phyloP scores from a whole-genome alignment of 345 rosid genomes.

The Physaria fendleri region DNA sequence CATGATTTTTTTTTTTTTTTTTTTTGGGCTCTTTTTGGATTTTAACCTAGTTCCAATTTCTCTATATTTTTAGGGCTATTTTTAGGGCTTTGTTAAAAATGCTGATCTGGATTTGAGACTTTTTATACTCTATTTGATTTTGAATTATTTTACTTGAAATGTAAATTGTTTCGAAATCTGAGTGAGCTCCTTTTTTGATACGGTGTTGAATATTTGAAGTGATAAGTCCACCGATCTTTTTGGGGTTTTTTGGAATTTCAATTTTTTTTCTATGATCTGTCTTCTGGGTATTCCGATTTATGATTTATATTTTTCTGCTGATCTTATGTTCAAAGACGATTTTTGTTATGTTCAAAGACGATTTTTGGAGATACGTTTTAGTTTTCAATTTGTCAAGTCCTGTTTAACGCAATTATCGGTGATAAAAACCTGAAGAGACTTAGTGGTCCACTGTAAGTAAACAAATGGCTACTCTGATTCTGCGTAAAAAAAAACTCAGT shows the following conservation, averaged over 20 bases:
- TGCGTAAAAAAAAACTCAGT: background rate
- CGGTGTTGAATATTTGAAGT: slow-evolving; percentile 1
- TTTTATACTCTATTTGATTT: background rate
- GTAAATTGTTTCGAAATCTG: background rate
- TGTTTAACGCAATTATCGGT: background rate
- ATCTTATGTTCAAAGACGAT: background rate
- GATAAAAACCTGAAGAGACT: slow-evolving; percentile 10
- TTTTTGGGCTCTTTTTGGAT: background rate
- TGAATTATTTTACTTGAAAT: background rate
- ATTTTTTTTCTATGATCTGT: background rate
- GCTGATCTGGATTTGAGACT: slow-evolving; percentile 7
- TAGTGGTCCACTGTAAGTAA: slow-evolving; percentile 11
- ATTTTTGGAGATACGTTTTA: too few species aligned
- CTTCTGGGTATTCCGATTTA: background rate
- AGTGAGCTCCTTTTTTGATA: background rate
- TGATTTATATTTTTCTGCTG: background rate
- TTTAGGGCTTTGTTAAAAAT: slow-evolving; percentile 1
- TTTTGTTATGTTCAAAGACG: too few species aligned
- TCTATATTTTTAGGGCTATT: background rate
- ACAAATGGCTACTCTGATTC: background rate
- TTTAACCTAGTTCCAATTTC: background rate
- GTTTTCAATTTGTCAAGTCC: background rate
- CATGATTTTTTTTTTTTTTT: too few species aligned
- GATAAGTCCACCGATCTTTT: slow-evolving; percentile 1
- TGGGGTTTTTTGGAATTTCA: background rate